Evolutionary conservation across 768 basidiomycete species (phyloP).

Genomic region (Kwoniella botswanensis): DNA sequence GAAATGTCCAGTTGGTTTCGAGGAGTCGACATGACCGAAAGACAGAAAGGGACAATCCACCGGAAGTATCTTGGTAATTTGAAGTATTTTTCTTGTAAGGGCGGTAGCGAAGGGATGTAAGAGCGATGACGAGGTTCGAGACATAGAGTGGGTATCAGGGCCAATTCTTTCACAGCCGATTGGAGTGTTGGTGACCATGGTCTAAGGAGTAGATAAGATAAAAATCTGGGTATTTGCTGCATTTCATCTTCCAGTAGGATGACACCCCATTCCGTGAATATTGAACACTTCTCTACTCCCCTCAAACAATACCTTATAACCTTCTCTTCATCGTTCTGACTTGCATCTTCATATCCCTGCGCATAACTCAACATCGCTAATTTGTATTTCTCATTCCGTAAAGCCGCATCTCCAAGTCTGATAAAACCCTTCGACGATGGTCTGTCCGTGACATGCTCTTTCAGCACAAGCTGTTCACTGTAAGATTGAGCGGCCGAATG

Average conservation of each 20-base stretch:
- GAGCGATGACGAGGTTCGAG: not conserved
- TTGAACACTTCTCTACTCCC: not conserved
- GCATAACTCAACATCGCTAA: slow-evolving; percentile 2
- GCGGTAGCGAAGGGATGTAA: not conserved
- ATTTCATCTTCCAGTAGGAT: not conserved
- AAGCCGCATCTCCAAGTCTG: not conserved
- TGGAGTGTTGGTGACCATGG: not conserved
- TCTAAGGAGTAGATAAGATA: not conserved
- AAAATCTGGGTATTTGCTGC: not conserved
- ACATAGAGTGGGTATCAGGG: not conserved
- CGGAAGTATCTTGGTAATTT: not conserved
- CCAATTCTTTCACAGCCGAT: not conserved
- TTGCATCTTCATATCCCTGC: not conserved
- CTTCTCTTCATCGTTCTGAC: not conserved
- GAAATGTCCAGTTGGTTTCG: not conserved
- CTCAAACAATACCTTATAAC: not conserved
- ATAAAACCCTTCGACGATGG: not conserved
- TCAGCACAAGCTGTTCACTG: not conserved
- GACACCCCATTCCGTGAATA: not conserved
- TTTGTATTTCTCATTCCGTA: not conserved
- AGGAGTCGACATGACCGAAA: slow-evolving; percentile 1
- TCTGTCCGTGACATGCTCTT: not conserved
- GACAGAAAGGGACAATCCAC: not conserved
- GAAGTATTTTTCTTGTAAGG: not conserved
- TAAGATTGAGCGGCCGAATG: not conserved